Evolutionary conservation across 768 basidiomycete species (phyloP), one percentile per base, ranked within the genome.

Genomic region (Suillus cothurnatus): DNA sequence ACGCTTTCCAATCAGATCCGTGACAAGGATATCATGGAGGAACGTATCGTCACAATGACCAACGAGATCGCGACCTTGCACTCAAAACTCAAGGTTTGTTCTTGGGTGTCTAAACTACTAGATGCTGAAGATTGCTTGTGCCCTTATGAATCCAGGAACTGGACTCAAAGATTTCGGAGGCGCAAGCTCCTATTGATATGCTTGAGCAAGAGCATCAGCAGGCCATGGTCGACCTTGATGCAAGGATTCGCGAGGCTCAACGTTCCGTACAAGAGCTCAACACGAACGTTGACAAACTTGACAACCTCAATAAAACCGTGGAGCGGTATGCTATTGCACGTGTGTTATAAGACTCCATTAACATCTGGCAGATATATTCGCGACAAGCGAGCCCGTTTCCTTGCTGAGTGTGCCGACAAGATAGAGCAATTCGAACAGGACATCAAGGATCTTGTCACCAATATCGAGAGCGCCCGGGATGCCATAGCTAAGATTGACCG

Each of bases 401-500:
- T 93, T 53, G 79, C 84, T 31, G 89, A 92, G 39, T 88, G 84
- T 68, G 81, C 81, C 19, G 81, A 81, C 31, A 81, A 82, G 62
- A 84, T 93, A 15, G 83, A 81, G 26, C 78, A 79, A 11, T 75
- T 81, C 62, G 82, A 85, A 69, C 73, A 71, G 14, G 80, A 82
- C 62, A 85, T 88, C 63, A 71, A 75, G 38, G 77, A 82, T 26
- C 73, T 81, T 3, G 75, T 69, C 0, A 71, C 79, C 31, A 75
- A 81, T 31, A 76, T 85, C 12, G 82, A 83, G 62, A 69, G 72
- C 19, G 70, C 81, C 9, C 81, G 82, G 11, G 74, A 76, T 41
- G 75, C 72, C 36, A 84, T 94, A 34, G 80, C 82, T 17, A 80
- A 77, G 26, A 84, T 95, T 19, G 89, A 93, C 71, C 89, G 87